These are phyloP conservation scores for Colletotrichum simmondsii DNA, from an alignment of 2,329 filamentous ascomycete species.

Conservation along the genomic window DNA sequence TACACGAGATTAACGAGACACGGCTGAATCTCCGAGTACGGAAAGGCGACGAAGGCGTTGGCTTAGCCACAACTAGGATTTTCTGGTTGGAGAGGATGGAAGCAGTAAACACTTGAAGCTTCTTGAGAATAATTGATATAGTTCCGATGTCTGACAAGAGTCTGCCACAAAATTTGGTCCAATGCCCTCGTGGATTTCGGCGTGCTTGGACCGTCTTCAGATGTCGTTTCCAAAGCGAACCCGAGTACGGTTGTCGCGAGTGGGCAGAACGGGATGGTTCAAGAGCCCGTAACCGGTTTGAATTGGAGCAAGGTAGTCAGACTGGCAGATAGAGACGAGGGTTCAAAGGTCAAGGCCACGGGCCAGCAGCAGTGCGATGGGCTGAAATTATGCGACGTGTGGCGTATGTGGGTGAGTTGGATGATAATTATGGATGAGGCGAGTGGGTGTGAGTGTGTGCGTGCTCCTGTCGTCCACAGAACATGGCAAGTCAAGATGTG, in stretches of 20 bases:
- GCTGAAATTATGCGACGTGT: constrained; percentile 1
- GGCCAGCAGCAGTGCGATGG: not conserved
- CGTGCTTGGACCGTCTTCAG: constrained; percentile 1
- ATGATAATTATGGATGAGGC: not conserved
- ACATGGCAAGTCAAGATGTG: constrained; percentile 11
- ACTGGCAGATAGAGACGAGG: not conserved
- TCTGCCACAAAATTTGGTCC: not conserved
- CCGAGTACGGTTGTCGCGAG: constrained; percentile 18
- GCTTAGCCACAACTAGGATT: not conserved
- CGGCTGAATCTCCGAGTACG: constrained; percentile 4
- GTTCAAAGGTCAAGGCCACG: constrained; percentile 1
- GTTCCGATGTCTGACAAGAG: not conserved
- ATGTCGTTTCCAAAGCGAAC: constrained; percentile 17
- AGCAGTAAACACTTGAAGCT: not conserved
- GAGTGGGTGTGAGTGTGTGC: not conserved
- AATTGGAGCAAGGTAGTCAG: not conserved
- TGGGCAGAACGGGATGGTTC: not conserved
- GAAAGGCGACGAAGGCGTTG: not conserved
- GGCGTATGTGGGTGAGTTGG: constrained; percentile 16
- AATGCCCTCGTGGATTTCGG: not conserved
- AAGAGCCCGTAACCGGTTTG: constrained; percentile 3
- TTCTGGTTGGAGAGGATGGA: not conserved
- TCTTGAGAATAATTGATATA: not conserved
- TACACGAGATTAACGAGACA: constrained; percentile 1
- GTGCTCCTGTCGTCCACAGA: not conserved